Evolutionary conservation across 2,329 filamentous ascomycete genomes (phyloP), one percentile per base, ranked within the genome.

Genomic region (Diaporthe ampelina): DNA sequence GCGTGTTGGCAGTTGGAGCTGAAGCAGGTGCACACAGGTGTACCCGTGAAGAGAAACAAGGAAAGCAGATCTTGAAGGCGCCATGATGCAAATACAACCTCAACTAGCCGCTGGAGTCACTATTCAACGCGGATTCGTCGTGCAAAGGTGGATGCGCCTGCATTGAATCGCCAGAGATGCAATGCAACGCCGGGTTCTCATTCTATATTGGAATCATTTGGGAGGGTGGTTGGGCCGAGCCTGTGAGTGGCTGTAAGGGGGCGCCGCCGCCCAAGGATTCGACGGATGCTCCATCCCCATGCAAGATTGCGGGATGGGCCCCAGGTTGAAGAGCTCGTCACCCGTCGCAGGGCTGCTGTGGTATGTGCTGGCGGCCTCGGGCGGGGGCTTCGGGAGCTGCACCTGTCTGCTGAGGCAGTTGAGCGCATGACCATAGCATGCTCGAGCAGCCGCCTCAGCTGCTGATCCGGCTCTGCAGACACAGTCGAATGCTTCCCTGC

Each of bases 301-400:
- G 73, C 73, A 74, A 52, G n/a, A 24, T 21, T 63, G 58, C 40
- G 57, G 50, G 68, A 48, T 67, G 58, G 67, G 37, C 24, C 56
- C 37, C 45, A 40, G 72, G 65, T 24, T 37, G n/a, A n/a, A 48
- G 26, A 15, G 56, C 43, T 70, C 24, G 11, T 58, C 21, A n/a
- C 54, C 29, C 26, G 54, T 69, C 43, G 59, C 69, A 68, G 48
- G 52, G 32, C 50, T 63, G 69, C 45, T 72, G 54, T 69, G 61
- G 43, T 72, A 35, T 72, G 69, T 26, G 48, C 54, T 73, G 73
- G 61, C 73, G 70, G 40, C 73, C 26, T 45, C 50, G 50, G 67
- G 59, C 59, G 69, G 61, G 73, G 73, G 45, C 21, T 57, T 63
- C 65, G 72, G 65, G 72, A 52, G 57, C 57, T 29, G 59, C 48